Conservation (phyloP, 306 rosid species). For the Cicer arietinum region DNA sequence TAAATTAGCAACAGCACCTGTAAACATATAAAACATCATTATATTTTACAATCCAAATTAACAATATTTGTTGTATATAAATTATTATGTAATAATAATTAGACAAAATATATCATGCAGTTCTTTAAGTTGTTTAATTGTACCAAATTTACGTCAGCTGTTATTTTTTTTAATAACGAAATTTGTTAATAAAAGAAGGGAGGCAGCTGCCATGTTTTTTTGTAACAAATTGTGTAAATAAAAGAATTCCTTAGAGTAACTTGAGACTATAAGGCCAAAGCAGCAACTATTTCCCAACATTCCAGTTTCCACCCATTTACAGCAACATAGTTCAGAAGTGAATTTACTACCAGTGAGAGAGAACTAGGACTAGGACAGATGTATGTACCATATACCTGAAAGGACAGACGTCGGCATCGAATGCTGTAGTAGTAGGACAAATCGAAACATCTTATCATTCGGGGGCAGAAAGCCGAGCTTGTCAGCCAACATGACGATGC, state of each 20-base stretch:
- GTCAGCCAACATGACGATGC: slow-evolving; percentile 91
- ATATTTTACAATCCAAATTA: not conserved
- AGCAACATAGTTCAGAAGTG: slow-evolving; percentile 12
- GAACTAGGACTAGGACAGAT: slow-evolving; percentile 14
- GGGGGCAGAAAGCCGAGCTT: slow-evolving; percentile 95
- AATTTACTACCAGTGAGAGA: slow-evolving; percentile 20
- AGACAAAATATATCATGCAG: too few relatives aligned
- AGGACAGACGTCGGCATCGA: slow-evolving; percentile 99
- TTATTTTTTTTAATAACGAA: too few relatives aligned
- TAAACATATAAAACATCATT: slow-evolving; percentile 31
- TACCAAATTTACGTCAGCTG: too few relatives aligned
- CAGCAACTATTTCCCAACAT: slow-evolving; percentile 25
- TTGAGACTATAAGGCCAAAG: slow-evolving; percentile 23
- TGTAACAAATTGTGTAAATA: not conserved
- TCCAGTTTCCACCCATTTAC: slow-evolving; percentile 26
- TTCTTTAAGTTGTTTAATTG: too few relatives aligned
- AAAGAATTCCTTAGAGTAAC: slow-evolving; percentile 17
- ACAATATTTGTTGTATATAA: not conserved
- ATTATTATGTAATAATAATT: not conserved
- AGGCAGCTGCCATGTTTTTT: too few relatives aligned
- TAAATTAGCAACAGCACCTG: slow-evolving; percentile 96
- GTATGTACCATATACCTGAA: slow-evolving; percentile 68
- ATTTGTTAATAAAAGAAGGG: too few relatives aligned
- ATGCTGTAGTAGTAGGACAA: slow-evolving; percentile 93
- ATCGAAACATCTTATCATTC: slow-evolving; percentile 82